Evolutionary conservation across 805 yeast genomes (phyloP), one percentile per base, ranked within the genome.

Genomic region (Scheffersomyces lignosus): DNA sequence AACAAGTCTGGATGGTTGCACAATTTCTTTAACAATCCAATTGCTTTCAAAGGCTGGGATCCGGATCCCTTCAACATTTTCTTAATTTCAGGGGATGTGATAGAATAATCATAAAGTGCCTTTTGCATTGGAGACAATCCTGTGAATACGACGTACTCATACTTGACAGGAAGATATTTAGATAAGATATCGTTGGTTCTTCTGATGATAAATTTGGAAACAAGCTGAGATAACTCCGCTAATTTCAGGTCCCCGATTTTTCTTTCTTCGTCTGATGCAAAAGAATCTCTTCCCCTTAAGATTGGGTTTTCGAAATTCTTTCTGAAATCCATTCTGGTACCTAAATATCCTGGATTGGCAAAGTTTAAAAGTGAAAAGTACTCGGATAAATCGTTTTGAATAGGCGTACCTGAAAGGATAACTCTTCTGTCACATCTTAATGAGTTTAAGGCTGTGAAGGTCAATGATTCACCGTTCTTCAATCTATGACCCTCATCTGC

Each of bases 61-160:
- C 85, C 84, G 4, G 67, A 70, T 9, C 88, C 88, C 43, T 66
- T 75, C n/a, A 87, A 49, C 8, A 87, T 60, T 45, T 76, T 78
- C 33, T 72, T 77, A 46, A 88, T 82, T 35, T 82, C 93, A 1
- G 93, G 88, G 4, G 95, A 82, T 9, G 85, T 77, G 35, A 89
- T 75, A 49, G 86, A 87, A 46, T 82, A 83, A 35, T 76, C 68
- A 54, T 93, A 93, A 1, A 93, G 60, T 1, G 70, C 61, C 34
- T 69, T 64, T 60, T 93, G 99, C 62, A 90, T 73, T 0, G 87
- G 87, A 1, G 91, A 75, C 37, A 93, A 64, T 29, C 81, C 83
- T 43, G 93, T 89, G 59, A 91, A 93, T n/a, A 93, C 85, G 15
- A 93, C 98, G 60, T 93, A 96, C 59, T 93, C 99, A 57, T 89